phyloP scores from a whole-genome alignment of 345 rosid genomes.

The Dipteronia dyeriana region DNA sequence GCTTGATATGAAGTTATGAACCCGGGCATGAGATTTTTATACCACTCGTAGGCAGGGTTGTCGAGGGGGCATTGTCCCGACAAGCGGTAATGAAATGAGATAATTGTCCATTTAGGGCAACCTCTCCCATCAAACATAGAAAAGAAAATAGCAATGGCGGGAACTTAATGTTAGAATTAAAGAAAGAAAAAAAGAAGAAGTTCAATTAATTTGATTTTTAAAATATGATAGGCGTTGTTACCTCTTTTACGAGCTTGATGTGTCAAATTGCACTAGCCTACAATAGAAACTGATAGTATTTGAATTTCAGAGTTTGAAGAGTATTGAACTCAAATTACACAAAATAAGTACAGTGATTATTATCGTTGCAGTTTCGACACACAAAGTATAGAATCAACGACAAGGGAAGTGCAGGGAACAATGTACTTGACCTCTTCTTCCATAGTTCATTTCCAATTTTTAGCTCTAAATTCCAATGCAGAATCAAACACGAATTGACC shows the following conservation, averaged over 20 bases:
- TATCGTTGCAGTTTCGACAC: conserved; percentile 53
- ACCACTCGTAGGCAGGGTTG: too few species aligned
- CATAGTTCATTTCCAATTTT: conserved; percentile 39
- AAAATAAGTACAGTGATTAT: neutral
- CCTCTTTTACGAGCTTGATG: conserved; percentile 62
- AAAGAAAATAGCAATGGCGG: neutral
- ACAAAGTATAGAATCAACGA: conserved; percentile 64
- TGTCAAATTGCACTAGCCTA: conserved; percentile 83
- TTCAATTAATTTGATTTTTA: neutral
- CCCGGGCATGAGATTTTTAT: too few species aligned
- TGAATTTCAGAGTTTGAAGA: neutral
- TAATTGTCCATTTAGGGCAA: too few species aligned
- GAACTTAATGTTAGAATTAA: neutral
- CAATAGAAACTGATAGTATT: conserved; percentile 8
- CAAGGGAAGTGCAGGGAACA: conserved; percentile 80
- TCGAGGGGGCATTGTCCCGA: too few species aligned
- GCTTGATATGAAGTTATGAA: too few species aligned
- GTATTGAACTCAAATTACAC: neutral
- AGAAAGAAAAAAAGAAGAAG: neutral
- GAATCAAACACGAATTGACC: neutral
- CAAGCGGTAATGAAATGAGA: too few species aligned
- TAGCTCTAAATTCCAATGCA: neutral
- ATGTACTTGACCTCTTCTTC: conserved; percentile 49
- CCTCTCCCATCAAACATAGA: too few species aligned
- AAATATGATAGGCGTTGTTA: conserved; percentile 8